Percentiles rank a stretch among this genome's conserved stretches.
Conservation (phyloP, 1,284 basidiomycete genomes). For the Termitomyces sp. region DNA sequence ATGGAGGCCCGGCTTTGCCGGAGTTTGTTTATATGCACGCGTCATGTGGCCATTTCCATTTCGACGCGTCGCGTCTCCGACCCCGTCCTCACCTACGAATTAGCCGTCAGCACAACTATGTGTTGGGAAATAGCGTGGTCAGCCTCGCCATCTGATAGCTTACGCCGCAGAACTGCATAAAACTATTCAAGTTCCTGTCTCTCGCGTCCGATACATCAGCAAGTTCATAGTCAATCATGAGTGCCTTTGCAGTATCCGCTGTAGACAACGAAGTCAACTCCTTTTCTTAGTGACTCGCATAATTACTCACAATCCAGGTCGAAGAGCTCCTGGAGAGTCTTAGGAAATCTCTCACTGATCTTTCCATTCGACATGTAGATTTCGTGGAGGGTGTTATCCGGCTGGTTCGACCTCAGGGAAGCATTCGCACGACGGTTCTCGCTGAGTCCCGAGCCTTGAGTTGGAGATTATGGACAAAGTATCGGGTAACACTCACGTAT, state of each 20-base stretch:
- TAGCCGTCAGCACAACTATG: slow-evolving; percentile 1
- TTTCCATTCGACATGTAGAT: slow-evolving; percentile 42
- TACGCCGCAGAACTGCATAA: slow-evolving; percentile 50
- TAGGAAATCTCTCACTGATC: slow-evolving; percentile 41
- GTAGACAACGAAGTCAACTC: not conserved
- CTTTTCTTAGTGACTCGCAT: not conserved
- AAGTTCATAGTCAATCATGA: slow-evolving; percentile 43
- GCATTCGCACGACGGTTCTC: slow-evolving; percentile 51
- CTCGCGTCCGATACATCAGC: slow-evolving; percentile 25
- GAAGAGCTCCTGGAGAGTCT: slow-evolving; percentile 42
- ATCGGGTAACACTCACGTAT: slow-evolving; percentile 40
- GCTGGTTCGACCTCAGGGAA: slow-evolving; percentile 35
- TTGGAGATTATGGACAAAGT: not conserved
- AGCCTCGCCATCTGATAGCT: slow-evolving; percentile 35
- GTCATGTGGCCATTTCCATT: slow-evolving; percentile 3
- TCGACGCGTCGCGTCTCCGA: slow-evolving; percentile 8
- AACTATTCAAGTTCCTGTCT: slow-evolving; percentile 43
- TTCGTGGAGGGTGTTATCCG: slow-evolving; percentile 36
- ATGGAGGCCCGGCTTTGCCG: not conserved
- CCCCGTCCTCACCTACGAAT: slow-evolving; percentile 13
- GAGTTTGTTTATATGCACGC: not conserved
- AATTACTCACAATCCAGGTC: slow-evolving; percentile 37
- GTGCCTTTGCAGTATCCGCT: slow-evolving; percentile 31
- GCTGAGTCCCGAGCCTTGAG: slow-evolving; percentile 24
- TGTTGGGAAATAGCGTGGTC: not conserved